These are phyloP conservation scores for Senna tora DNA, from an alignment of 306 rosid genomes.

Conservation along the genomic window DNA sequence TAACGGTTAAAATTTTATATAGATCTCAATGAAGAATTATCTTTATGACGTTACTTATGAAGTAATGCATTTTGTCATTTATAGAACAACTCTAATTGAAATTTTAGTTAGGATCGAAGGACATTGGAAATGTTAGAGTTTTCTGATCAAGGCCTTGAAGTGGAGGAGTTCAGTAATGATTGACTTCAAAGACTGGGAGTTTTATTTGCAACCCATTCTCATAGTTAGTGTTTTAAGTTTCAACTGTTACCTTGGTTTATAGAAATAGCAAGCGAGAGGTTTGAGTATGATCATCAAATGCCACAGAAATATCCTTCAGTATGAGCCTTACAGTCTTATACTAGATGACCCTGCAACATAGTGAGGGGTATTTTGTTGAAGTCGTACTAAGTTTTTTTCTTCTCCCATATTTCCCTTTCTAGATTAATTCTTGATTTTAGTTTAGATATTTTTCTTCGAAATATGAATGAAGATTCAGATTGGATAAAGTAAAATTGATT, in stretches of 20 bases:
- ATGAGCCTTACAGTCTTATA: not conserved
- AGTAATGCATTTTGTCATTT: conserved; percentile 19
- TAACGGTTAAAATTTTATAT: conserved; percentile 29
- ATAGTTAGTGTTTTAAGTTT: not conserved
- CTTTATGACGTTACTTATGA: conserved; percentile 3
- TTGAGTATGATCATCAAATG: not conserved
- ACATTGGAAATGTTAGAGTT: not conserved
- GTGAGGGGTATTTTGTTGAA: not conserved
- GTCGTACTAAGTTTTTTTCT: not conserved
- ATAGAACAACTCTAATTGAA: not conserved
- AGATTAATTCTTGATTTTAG: not conserved
- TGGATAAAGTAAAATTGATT: conserved; percentile 7
- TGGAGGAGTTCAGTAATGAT: no score
- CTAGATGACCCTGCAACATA: not conserved
- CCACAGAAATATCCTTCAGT: not conserved
- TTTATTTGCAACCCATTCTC: no score
- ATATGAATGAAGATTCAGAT: conserved; percentile 6
- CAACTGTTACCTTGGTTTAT: not conserved
- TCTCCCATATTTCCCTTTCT: not conserved
- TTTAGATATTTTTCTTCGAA: conserved; percentile 8
- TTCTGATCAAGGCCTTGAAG: not conserved
- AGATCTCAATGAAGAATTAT: conserved; percentile 22
- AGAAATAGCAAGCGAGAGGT: not conserved
- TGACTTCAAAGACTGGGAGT: no score
- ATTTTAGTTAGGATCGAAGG: not conserved